Base-by-base conservation (phyloP, 2,329 filamentous ascomycete species). In the Alternaria metachromatica region DNA sequence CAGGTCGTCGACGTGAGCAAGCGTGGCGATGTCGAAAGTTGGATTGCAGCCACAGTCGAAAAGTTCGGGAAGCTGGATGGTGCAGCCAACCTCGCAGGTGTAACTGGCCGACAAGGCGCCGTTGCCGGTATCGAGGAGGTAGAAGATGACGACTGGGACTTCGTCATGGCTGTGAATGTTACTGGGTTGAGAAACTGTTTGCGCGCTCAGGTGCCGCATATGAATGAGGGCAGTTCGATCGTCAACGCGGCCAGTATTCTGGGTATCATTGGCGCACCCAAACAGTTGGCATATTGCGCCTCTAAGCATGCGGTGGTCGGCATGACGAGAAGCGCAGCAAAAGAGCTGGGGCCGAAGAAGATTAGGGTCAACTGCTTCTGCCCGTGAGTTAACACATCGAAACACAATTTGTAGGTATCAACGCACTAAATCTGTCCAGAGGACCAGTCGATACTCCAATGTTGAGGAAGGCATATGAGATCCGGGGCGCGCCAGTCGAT, bases 191-290 rank as follows among this genome's bases (percentile, higher is more conserved):
- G 82, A 70, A 79, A 81, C 41, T 82, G 75, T 43, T 46, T 82
- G 50, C 71, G 78, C 43, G 80, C 79, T 2, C 78, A 83, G 57
- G 63, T 82, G 11, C 72, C 71, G 3, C 80, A 81, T 44, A 82
- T 88, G 51, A 74, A 72, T 10, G 72, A 80, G 49, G 73, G 73
- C 1, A 77, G 78, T 0, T 72, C 75, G 0, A 81, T 83, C 23
- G 80, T 82, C 7, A 82, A 82, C 64, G 81, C 86, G 26, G 81
- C 84, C 25, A 87, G 84, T 48, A 84, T 85, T 33, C 83, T 86
- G 41, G 87, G 87, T 6, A 72, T 84, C 3, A 80, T 82, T 63
- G 83, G 83, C 73, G 81, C 74, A 55, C 33, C 74, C 7, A 75
- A 76, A 13, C 72, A 69, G 23, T 72, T 77, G 23, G 77, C 78